Conservation (phyloP, 257 asterid genomes). For the Parsonsia alboflavescens region DNA sequence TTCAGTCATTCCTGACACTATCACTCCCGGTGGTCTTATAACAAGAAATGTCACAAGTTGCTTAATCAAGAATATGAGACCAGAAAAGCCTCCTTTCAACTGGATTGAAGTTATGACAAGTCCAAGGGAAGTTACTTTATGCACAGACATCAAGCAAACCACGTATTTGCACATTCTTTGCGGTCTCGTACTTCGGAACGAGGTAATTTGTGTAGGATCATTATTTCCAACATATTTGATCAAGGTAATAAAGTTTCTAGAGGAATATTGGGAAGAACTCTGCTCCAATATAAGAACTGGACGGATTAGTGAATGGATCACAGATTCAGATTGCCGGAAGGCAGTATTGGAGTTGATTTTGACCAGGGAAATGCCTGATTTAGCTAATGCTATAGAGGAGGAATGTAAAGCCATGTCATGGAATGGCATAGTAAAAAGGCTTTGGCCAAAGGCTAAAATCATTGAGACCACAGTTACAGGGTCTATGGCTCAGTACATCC, state of each 20-base stretch:
- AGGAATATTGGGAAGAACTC: neutral
- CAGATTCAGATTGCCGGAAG: neutral
- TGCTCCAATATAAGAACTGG: neutral
- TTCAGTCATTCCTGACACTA: neutral
- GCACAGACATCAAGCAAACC: slow-evolving; percentile 1
- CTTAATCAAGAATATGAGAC: neutral
- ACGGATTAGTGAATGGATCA: neutral
- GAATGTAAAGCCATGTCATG: neutral
- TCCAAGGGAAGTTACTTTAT: neutral
- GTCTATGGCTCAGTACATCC: slow-evolving; percentile 8
- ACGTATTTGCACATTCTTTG: neutral
- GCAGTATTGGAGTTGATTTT: neutral
- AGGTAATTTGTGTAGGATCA: neutral
- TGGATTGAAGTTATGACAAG: neutral
- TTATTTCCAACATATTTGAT: neutral
- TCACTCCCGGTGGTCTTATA: neutral
- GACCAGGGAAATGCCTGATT: neutral
- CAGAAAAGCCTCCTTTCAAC: neutral
- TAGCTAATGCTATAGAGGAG: neutral
- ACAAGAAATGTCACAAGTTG: neutral
- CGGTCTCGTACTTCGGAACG: neutral
- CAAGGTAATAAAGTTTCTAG: neutral
- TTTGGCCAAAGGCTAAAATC: neutral
- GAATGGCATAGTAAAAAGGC: neutral
- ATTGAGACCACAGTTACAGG: slow-evolving; percentile 1